These are phyloP conservation scores for Sanghuangporus weigelae DNA, from an alignment of 1,284 basidiomycete species.

Conservation along the genomic window DNA sequence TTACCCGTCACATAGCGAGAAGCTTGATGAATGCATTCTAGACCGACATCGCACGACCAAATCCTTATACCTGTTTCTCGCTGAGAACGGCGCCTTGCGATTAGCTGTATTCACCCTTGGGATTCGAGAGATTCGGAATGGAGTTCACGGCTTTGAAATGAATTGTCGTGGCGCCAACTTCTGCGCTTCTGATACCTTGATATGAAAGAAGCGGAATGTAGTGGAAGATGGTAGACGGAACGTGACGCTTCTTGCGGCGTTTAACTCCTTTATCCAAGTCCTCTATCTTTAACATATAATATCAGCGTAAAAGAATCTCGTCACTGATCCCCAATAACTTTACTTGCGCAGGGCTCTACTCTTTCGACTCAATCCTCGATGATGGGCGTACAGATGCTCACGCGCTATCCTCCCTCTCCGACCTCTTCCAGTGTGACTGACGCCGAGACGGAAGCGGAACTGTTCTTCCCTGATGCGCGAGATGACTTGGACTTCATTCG, in stretches of 20 bases:
- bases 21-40: neutral
- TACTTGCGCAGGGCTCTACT: neutral
- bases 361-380: neutral
- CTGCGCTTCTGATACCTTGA: neutral
- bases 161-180: neutral
- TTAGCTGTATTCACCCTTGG: neutral
- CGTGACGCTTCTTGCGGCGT: neutral
- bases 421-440: neutral
- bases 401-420: neutral
- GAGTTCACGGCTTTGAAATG: neutral
- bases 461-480: neutral
- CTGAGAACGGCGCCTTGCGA: neutral
- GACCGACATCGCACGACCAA: neutral
- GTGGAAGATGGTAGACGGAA: neutral
- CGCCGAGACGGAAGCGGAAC: slow-evolving; percentile 1
- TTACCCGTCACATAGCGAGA: neutral
- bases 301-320: neutral
- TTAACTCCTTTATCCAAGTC: neutral
- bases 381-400: neutral
- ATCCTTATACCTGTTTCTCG: neutral
- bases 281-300: neutral
- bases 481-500: neutral
- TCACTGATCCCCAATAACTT: neutral
- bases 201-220: slow-evolving; percentile 1
- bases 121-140: neutral